Evolutionary conservation across 2,329 filamentous ascomycete genomes (phyloP).

Genomic region (Daldinia sp.): DNA sequence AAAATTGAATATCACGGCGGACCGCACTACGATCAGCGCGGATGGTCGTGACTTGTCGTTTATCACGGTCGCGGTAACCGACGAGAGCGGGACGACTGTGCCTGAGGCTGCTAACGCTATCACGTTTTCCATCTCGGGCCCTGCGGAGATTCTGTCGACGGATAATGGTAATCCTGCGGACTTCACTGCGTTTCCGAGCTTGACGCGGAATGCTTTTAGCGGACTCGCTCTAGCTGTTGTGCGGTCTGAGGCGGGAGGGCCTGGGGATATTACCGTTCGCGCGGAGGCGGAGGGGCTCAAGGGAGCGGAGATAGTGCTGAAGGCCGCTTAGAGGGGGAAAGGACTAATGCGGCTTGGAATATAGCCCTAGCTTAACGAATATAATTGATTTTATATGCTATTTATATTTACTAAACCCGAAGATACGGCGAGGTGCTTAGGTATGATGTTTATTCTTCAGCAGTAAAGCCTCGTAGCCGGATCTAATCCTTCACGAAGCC

Average conservation of each 20-base stretch:
- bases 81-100: conserved; percentile 53
- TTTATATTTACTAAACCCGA: background rate
- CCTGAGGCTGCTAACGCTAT: conserved; percentile 53
- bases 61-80: conserved; percentile 55
- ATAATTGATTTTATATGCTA: background rate
- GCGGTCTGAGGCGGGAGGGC: conserved; percentile 37
- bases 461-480: no score
- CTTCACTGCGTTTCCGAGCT: conserved; percentile 52
- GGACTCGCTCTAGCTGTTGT: conserved; percentile 54
- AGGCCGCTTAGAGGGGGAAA: background rate
- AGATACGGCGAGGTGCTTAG: no score
- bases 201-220: conserved; percentile 51
- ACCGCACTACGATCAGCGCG: conserved; percentile 50
- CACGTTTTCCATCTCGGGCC: conserved; percentile 54
- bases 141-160: conserved; percentile 57
- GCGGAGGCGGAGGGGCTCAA: conserved; percentile 30
- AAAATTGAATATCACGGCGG: conserved; percentile 50
- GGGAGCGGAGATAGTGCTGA: conserved; percentile 12
- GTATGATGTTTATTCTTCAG: no score
- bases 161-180: conserved; percentile 61
- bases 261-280: conserved; percentile 36
- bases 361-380: background rate
- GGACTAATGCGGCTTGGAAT: background rate
- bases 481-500: conserved; percentile 7
- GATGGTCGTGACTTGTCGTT: conserved; percentile 58